Base-by-base conservation (phyloP, 164 flowering plant genomes). In the Hamamelis virginiana region DNA sequence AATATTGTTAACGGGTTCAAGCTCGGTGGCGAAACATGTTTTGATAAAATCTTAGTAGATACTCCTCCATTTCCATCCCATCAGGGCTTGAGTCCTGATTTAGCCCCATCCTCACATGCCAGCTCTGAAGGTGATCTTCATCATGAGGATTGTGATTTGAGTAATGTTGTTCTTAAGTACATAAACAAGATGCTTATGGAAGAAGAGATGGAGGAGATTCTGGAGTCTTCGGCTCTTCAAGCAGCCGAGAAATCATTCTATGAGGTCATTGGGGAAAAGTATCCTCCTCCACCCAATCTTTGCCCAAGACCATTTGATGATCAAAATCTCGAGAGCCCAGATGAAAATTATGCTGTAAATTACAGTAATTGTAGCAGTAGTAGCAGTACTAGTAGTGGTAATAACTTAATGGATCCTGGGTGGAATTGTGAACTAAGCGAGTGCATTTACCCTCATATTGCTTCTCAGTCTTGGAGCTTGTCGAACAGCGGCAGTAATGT, bases 121-220 rank as follows among this genome's bases (percentile, higher is more conserved):
- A 57, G 14, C 62, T 65, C 58, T 4, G 77, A 68, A 28, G 80
- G 28, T 41, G 81, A 79, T 56, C 64, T 72, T 0, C 78, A 55
- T 45, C 78, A 55, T 45, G 88, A 84, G 69, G 91, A 83, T 63
- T 75, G 26, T 67, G 91, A 87, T 74, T 81, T 83, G 56, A 79
- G 80, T 74, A 87, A 85, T 77, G 80, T 65, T 14, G 84, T 79
- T 43, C 78, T 84, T 23, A 76, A 72, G 75, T 87, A 79, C 62
- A 84, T 87, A 19, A 83, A 48, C 62, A 76, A 84, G 46, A 79
- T 86, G 66, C 87, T 84, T 52, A 80, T 86, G 90, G 90, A 86
- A 69, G 91, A 87, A 60, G 84, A 87, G 52, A 73, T 82, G 70
- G 89, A 79, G 38, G 86, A 83, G 58, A 77, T 78, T 64, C 82